phyloP scores from a whole-genome alignment of 225 moss, liverwort and hornwort species.

The Physcomitrium patens region DNA sequence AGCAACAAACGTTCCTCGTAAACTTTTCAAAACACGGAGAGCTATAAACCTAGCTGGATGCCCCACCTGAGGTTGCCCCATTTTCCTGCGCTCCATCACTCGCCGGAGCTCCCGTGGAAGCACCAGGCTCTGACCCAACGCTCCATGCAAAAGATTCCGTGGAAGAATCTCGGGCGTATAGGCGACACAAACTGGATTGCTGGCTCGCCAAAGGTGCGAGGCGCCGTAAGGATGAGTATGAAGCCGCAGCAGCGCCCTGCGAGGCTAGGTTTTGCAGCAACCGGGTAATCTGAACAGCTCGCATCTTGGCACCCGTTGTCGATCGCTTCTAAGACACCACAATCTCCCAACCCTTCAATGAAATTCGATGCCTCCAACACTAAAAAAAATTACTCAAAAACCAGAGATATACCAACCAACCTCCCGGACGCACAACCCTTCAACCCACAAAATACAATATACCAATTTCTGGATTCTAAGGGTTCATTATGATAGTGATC shows the following conservation, averaged over 20 bases:
- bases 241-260: not conserved
- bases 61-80: constrained; percentile 32
- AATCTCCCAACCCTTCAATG: not conserved
- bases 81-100: not conserved
- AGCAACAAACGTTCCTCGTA: not conserved
- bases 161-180: constrained; percentile 36
- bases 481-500: too few relatives aligned
- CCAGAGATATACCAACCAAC: too few relatives aligned
- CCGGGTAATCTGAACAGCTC: constrained; percentile 43
- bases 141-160: constrained; percentile 61
- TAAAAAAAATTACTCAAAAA: too few relatives aligned
- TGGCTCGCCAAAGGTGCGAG: constrained; percentile 19
- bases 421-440: too few relatives aligned
- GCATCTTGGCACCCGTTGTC: constrained; percentile 49
- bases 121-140: constrained; percentile 54
- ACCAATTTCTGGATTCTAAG: too few relatives aligned
- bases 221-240: constrained; percentile 1
- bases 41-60: not conserved
- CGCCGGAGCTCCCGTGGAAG: constrained; percentile 38
- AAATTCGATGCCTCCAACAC: too few relatives aligned
- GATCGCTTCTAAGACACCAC: not conserved
- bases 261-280: constrained; percentile 30
- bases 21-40: not conserved
- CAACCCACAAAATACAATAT: too few relatives aligned
- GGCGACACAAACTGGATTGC: constrained; percentile 22